Percentiles rank a stretch among this genome's conserved stretches.
Conservation (phyloP, 2,329 filamentous ascomycete species). For the Beauveria sp. region DNA sequence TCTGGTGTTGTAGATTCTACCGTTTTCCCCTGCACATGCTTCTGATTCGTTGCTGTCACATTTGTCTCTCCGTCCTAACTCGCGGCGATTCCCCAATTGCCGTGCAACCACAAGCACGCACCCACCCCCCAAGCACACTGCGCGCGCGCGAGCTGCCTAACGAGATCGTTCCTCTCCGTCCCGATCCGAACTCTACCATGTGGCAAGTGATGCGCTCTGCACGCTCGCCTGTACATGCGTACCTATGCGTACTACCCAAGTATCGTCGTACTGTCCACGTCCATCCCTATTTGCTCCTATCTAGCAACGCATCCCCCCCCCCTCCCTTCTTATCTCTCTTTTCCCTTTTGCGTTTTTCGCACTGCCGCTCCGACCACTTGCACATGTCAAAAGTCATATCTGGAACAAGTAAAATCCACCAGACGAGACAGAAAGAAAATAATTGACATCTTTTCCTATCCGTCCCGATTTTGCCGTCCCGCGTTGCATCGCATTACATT, state of each 20-base stretch:
- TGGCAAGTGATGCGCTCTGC: not conserved
- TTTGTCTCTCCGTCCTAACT: not conserved
- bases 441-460: not conserved
- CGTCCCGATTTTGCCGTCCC: not conserved
- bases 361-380: not conserved
- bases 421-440: not conserved
- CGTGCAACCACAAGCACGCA: not conserved
- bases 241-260: too few species aligned
- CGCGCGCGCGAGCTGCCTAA: not conserved
- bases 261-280: not conserved
- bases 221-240: not conserved
- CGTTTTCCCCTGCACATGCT: too few species aligned
- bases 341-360: not conserved
- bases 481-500: constrained; percentile 1
- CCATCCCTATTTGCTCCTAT: constrained; percentile 7
- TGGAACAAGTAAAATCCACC: not conserved
- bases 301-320: not conserved
- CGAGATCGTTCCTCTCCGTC: constrained; percentile 8
- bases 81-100: not conserved
- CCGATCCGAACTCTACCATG: constrained; percentile 6
- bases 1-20: too few species aligned
- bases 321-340: not conserved
- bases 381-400: not conserved
- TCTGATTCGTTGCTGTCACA: too few species aligned
- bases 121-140: not conserved